Evolutionary conservation across 371 early-diverging fungal species (phyloP).

Genomic region (Actinomortierella ambigua): DNA sequence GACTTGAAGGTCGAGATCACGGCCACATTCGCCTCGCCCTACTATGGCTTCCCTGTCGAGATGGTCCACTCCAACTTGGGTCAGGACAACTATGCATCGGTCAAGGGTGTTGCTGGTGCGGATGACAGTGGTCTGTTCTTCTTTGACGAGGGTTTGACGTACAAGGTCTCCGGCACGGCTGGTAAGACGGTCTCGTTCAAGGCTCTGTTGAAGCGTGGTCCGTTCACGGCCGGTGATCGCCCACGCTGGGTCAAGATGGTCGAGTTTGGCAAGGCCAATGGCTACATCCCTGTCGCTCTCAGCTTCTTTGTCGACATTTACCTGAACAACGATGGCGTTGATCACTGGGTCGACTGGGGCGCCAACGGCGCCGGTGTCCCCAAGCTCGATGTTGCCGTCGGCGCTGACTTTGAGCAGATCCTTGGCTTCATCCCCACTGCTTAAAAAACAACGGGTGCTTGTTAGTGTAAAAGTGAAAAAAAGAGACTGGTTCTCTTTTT

Average conservation of each 20-base stretch:
- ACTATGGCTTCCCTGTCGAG: conserved; percentile 29
- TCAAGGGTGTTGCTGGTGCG: background rate
- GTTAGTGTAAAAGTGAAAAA: too few relatives aligned
- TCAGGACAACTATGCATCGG: conserved; percentile 13
- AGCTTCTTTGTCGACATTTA: conserved; percentile 11
- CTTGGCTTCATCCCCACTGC: background rate
- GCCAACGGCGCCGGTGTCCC: background rate
- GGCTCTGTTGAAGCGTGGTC: conserved; percentile 3
- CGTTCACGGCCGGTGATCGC: background rate
- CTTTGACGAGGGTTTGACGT: conserved; percentile 18
- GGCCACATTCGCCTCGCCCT: conserved; percentile 35
- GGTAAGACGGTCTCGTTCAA: conserved; percentile 19
- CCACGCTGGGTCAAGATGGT: conserved; percentile 10
- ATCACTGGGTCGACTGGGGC: conserved; percentile 11
- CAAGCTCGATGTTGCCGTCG: background rate
- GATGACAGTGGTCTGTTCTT: conserved; percentile 9
- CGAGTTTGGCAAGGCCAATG: conserved; percentile 22
- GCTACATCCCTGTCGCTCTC: conserved; percentile 20
- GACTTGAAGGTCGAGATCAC: conserved; percentile 17
- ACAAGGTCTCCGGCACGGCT: conserved; percentile 19
- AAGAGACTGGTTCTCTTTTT: too few relatives aligned
- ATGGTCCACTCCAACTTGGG: conserved; percentile 6
- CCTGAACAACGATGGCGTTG: conserved; percentile 24
- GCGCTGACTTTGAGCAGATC: conserved; percentile 1
- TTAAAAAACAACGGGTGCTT: background rate